Base-by-base conservation (phyloP, 306 rosid genomes). In the Vigna hirtella region DNA sequence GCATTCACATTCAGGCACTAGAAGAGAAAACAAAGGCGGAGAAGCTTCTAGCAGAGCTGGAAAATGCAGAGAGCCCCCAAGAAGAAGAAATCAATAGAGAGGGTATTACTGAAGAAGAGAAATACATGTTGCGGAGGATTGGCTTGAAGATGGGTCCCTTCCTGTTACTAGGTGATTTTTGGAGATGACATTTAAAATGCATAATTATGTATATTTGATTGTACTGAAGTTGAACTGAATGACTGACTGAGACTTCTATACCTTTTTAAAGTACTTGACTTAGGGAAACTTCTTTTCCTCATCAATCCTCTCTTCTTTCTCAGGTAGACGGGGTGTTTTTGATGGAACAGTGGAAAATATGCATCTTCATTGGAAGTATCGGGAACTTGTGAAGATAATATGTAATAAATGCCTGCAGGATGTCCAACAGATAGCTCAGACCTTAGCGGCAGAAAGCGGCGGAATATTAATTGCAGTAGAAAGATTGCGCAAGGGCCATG, bases 361-460 rank as follows among this genome's bases (percentile, higher is more conserved):
- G 98, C 97, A 94, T 80, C 98, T 94, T 72, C 98, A 94, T 83
- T 94, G 97, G 98, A 94, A 94, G 83, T 94, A 94, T 76, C 92
- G 97, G 85, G 98, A 94, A 81, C 97, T 94, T 9, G 92, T 92
- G 81, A 94, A 94, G 91, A 83, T 94, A 78, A 82, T 94, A 55
- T 82, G 87, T 79, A 85, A 79, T 79, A 83, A 81, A 43, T 85
- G 69, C 86, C 69, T 75, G 71, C 86, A 83, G 80, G 73, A 68
- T 81, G 95, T 81, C 69, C 86, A 86, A 53, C 86, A 87, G 82
- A 83, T 84, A 66, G 98, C 97, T 66, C 87, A 38, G 67, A 90
- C 88, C 80, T 87, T 94, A 79, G 98, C 92, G 87, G 84, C 90
- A 57, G 98, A 92, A 85, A 94, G 97, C 77, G 98, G 97, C 48